Evolutionary conservation across 139 green algal genomes (phyloP).

Genomic region (Picochlorum sp.): DNA sequence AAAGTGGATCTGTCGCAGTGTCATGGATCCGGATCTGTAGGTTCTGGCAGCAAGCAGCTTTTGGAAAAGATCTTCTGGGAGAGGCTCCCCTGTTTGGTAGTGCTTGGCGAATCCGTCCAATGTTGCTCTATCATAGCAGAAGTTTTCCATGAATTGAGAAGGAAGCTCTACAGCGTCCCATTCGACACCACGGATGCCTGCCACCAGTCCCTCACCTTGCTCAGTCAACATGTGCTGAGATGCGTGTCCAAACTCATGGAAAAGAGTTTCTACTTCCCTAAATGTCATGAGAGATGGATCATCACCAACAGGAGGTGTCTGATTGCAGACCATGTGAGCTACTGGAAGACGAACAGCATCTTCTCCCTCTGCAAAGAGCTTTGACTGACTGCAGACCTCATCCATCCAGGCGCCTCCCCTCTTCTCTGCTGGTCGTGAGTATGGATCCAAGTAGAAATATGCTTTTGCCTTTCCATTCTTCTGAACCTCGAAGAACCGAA

Average conservation of each 20-base stretch:
- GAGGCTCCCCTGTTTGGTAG: constrained; percentile 73
- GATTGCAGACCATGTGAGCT: constrained; percentile 96
- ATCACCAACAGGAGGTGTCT: constrained; percentile 78
- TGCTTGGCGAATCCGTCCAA: constrained; percentile 83
- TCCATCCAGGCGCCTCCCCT: constrained; percentile 76
- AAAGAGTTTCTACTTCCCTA: constrained; percentile 92
- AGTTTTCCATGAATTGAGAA: constrained; percentile 89
- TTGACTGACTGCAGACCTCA: constrained; percentile 38
- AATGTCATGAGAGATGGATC: constrained; percentile 95
- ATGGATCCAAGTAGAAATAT: constrained; percentile 94
- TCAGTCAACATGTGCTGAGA: constrained; percentile 93
- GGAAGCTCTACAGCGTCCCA: constrained; percentile 87
- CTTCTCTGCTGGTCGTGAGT: constrained; percentile 90
- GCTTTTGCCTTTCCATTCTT: constrained; percentile 58
- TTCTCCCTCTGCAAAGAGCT: constrained; percentile 39
- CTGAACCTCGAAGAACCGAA: constrained; percentile 81
- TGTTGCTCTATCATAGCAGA: constrained; percentile 54
- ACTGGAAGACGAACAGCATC: constrained; percentile 73
- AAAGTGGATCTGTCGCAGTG: constrained; percentile 88
- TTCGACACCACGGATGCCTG: constrained; percentile 83
- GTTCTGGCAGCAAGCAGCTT: constrained; percentile 76
- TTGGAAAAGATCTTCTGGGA: constrained; percentile 85
- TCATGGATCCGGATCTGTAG: constrained; percentile 69
- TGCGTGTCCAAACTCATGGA: constrained; percentile 92
- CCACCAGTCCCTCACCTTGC: constrained; percentile 74